These are phyloP conservation scores for Isatis tinctoria DNA, from an alignment of 345 rosid genomes.

Conservation along the genomic window DNA sequence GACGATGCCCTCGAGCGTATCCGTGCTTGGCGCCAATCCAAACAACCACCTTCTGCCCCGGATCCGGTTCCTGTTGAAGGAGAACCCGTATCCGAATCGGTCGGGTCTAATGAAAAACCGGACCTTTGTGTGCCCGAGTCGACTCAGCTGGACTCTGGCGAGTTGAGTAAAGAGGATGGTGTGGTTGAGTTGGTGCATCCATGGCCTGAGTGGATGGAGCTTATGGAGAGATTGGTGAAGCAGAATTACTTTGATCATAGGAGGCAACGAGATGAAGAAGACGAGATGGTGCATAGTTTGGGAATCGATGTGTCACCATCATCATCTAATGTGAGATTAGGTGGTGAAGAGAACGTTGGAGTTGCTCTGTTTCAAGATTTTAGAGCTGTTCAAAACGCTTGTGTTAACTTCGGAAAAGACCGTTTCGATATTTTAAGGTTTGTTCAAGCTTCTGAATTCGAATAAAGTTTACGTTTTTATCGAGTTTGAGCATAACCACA, in stretches of 20 bases:
- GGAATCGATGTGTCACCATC: conserved; percentile 47
- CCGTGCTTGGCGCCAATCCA: conserved; percentile 90
- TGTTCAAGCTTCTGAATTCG: not conserved
- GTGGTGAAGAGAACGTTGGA: conserved; percentile 37
- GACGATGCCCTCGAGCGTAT: conserved; percentile 79
- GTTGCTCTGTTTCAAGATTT: conserved; percentile 61
- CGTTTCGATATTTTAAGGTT: conserved; percentile 96
- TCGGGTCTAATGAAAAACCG: not conserved
- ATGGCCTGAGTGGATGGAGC: conserved; percentile 98
- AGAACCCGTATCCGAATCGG: not conserved
- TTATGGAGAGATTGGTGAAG: conserved; percentile 78
- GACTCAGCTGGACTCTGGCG: conserved; percentile 1
- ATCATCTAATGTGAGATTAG: conserved; percentile 15
- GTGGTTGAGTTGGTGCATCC: conserved; percentile 79
- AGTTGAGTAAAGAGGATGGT: conserved; percentile 28
- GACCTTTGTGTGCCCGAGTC: not conserved
- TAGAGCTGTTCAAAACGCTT: conserved; percentile 75
- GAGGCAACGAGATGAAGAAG: conserved; percentile 65
- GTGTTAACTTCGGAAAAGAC: conserved; percentile 88
- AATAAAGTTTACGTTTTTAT: not conserved
- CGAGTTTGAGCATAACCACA: not conserved
- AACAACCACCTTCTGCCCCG: conserved; percentile 14
- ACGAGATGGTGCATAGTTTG: conserved; percentile 46
- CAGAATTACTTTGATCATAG: conserved; percentile 92
- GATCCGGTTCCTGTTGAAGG: not conserved